Base-by-base conservation (phyloP, 192 early-diverging fungal genomes). In the Rhizophagus clarus region DNA sequence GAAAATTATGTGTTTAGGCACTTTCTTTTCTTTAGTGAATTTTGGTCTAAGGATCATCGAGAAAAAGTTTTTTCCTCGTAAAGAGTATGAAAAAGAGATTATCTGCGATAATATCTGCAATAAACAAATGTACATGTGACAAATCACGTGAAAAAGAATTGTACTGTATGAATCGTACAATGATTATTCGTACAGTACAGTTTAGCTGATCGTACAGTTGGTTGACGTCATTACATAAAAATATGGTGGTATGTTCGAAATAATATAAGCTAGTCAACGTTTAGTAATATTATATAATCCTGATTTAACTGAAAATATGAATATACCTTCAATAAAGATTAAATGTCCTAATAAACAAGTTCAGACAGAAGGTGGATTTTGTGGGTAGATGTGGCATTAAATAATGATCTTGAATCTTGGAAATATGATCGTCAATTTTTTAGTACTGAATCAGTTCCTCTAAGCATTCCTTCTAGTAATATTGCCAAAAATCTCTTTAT, bases 371-470 rank as follows among this genome's bases (percentile, higher is more conserved):
- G 69, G 69, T 10, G 69, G 42, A 32, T 7, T 72, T 17, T 11
- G 7, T 14, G 32, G 32, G n/a, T n/a, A 34, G 69, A 37, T 8
- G 15, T 72, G 0, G 69, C 69, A 10, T 40, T 40, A 24, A 72
- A 72, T 34, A n/a, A 72, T 20, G n/a, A 40, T 45, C 0, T 0
- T 42, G 45, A 72, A 20, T 32, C 14, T 37, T 72, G 69, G 69
- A 72, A 34, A 15, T 72, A 72, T 72, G 45, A 72, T 45, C 26
- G 37, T 32, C 69, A 22, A 42, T 72, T 72, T 34, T 42, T 72
- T 72, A 9, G 31, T 72, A 61, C 34, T 45, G 74, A 40, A 63
- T 76, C 74, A 37, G 37, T 62, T 20, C 60, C 74, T n/a, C 45
- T 61, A 2, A 20, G 10, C 3, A 63, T 24, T 62, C 24, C 51